These are phyloP conservation scores for Blastobotrys mokoenaii DNA, from an alignment of 805 yeast genomes.

Conservation along the genomic window DNA sequence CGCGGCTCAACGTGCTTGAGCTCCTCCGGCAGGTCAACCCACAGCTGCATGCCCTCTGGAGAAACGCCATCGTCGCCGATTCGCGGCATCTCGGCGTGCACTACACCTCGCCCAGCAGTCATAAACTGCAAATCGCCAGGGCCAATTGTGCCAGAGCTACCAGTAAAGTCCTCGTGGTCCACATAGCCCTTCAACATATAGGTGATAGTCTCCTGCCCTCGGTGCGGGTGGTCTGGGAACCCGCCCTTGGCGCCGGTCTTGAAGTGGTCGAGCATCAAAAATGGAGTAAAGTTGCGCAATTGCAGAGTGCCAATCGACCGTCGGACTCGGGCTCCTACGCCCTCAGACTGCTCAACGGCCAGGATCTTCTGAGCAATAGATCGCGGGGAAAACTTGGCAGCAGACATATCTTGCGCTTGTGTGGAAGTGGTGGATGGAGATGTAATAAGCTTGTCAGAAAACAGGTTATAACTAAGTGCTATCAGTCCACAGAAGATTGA, in stretches of 20 bases:
- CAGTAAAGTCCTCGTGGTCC: conserved; percentile 82
- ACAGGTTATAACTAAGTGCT: no score
- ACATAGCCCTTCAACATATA: conserved; percentile 53
- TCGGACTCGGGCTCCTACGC: conserved; percentile 77
- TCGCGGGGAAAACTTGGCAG: conserved; percentile 27
- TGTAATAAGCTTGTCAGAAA: no score
- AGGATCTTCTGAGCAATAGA: conserved; percentile 41
- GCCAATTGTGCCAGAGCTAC: conserved; percentile 60
- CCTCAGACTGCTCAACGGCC: conserved; percentile 69
- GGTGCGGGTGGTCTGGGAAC: conserved; percentile 83
- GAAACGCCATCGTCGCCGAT: conserved; percentile 32
- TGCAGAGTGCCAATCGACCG: conserved; percentile 64
- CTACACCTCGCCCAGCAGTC: conserved; percentile 86
- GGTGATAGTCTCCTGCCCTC: conserved; percentile 73
- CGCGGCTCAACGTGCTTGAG: conserved; percentile 60
- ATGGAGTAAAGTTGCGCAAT: conserved; percentile 70
- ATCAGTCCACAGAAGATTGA: no score
- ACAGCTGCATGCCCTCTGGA: conserved; percentile 68
- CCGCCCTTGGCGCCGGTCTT: conserved; percentile 47
- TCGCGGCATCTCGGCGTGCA: conserved; percentile 81
- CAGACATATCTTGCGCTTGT: no score
- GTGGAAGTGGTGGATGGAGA: no score
- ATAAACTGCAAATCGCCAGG: conserved; percentile 84
- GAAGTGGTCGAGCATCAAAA: conserved; percentile 74
- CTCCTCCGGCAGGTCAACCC: conserved; percentile 73